Percentiles rank a stretch among this genome's conserved stretches.
Conservation (phyloP, 805 yeast species). For the Candida mattraensis region DNA sequence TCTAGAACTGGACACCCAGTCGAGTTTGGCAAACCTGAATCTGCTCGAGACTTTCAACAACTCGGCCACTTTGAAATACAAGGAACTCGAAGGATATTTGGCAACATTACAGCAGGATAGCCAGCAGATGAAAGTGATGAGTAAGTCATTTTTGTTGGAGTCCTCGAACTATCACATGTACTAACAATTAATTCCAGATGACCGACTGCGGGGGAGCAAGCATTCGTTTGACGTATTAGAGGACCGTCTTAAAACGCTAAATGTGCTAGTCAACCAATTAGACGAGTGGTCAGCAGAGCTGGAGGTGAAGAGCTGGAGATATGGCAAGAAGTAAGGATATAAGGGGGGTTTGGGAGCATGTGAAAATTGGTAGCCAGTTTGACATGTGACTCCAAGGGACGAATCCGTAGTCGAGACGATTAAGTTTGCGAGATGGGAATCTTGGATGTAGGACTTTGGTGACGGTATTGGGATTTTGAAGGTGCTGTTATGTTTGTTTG, state of each 20-base stretch:
- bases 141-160: conserved; percentile 1
- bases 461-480: too few species aligned
- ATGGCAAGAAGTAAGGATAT: conserved; percentile 7
- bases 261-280: conserved; percentile 51
- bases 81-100: conserved; percentile 43
- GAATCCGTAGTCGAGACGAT: too few species aligned
- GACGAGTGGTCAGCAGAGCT: conserved; percentile 63
- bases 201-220: conserved; percentile 4
- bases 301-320: conserved; percentile 39
- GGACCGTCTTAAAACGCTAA: conserved; percentile 39
- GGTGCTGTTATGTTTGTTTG: too few species aligned
- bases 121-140: conserved; percentile 7
- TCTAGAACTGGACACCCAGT: conserved; percentile 34
- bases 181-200: conserved; percentile 5
- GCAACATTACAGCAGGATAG: conserved; percentile 24
- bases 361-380: too few species aligned
- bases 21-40: conserved; percentile 42
- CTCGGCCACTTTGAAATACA: conserved; percentile 53
- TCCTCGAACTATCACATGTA: too few species aligned
- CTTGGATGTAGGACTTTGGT: background rate
- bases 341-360: conserved; percentile 3
- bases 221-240: conserved; percentile 34
- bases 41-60: conserved; percentile 56
- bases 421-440: background rate
- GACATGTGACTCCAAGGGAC: conserved; percentile 5